Conservation (phyloP, 441 rosid genomes). For the Eruca vesicaria region DNA sequence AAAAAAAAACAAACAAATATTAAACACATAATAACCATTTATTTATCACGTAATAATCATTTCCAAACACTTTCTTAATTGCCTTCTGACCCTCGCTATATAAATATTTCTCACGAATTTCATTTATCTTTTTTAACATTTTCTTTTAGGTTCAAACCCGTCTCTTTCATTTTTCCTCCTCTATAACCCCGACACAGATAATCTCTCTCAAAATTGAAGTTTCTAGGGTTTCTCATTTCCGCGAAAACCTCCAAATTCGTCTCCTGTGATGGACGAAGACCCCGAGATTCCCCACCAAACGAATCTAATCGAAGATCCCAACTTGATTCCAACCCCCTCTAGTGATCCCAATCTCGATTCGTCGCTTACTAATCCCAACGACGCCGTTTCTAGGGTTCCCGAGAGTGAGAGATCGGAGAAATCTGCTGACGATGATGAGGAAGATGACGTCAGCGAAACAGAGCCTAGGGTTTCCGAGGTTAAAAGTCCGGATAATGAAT, state of each 20-base stretch:
- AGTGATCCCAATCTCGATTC: constrained; percentile 34
- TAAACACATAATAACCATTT: background rate
- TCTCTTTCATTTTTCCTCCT: constrained; percentile 8
- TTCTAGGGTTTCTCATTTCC: constrained; percentile 17
- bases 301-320: constrained; percentile 31
- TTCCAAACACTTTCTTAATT: background rate
- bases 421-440: background rate
- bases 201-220: background rate
- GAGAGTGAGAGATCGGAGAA: constrained; percentile 25
- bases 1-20: background rate
- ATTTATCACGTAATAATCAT: background rate
- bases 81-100: background rate
- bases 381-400: constrained; percentile 20
- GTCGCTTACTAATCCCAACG: background rate
- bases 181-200: constrained; percentile 2
- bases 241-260: background rate
- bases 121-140: background rate
- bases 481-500: constrained; percentile 18
- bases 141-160: background rate
- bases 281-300: constrained; percentile 28
- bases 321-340: constrained; percentile 33
- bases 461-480: constrained; percentile 1
- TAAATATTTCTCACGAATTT: background rate
- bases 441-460: constrained; percentile 12
- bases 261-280: constrained; percentile 33